Conservation (phyloP, 2,329 filamentous ascomycete genomes). For the Scolecobasidium constrictum region DNA sequence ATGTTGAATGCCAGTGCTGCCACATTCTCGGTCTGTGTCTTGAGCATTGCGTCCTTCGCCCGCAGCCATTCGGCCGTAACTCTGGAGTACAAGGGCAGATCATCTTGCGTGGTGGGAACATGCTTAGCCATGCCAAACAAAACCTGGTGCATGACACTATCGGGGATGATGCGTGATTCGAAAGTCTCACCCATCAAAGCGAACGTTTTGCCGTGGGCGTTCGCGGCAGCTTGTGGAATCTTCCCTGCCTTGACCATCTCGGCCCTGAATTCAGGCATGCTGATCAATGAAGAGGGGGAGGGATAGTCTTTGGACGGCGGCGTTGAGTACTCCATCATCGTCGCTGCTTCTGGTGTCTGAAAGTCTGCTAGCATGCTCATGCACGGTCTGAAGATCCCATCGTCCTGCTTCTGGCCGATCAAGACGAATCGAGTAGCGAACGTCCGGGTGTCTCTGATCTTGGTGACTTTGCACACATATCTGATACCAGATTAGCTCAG, state of each 20-base stretch:
- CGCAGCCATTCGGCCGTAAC: conserved; percentile 29
- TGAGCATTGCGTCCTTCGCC: conserved; percentile 14
- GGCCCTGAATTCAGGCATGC: conserved; percentile 12
- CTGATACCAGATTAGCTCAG: neutral
- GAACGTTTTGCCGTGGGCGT: conserved; percentile 20
- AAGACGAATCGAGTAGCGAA: conserved; percentile 38
- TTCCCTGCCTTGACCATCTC: conserved; percentile 16
- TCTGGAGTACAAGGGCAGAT: conserved; percentile 26
- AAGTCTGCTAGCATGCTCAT: conserved; percentile 38
- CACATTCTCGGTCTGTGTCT: conserved; percentile 21
- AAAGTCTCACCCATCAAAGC: conserved; percentile 20
- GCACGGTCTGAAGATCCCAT: conserved; percentile 27
- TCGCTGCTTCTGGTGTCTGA: conserved; percentile 28
- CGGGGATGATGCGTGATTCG: conserved; percentile 25
- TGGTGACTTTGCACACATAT: conserved; percentile 21
- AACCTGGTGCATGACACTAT: conserved; percentile 35
- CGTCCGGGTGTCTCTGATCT: conserved; percentile 33
- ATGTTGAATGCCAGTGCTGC: conserved; percentile 32
- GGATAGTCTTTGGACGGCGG: conserved; percentile 23
- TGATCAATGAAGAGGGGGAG: conserved; percentile 17
- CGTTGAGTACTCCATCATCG: conserved; percentile 27
- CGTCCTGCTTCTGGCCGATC: conserved; percentile 30
- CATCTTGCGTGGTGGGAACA: conserved; percentile 24
- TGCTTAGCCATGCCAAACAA: conserved; percentile 29
- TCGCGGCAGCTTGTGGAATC: conserved; percentile 15